Evolutionary conservation across 129 eudicot species (phyloP), one percentile per base, ranked within the genome.

Genomic region (Mikania micrantha): DNA sequence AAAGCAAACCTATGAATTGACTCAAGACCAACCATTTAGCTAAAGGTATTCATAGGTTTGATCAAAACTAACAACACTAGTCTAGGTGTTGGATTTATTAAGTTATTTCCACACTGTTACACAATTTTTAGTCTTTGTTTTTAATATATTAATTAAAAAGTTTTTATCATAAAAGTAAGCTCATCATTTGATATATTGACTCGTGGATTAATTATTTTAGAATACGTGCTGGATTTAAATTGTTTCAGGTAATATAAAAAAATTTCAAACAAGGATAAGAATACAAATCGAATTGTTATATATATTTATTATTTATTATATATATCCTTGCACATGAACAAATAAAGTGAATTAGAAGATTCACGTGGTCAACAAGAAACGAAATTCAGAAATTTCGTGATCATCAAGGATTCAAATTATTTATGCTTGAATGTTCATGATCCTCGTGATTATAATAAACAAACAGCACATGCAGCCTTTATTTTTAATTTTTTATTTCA

Each of bases 331-430:
- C 57, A 58, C 57, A 58, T 57, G 17, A 53, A 70, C 11, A 35
- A 36, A 25, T 47, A 62, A 62, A 73, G 70, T 35, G 24, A 28
- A 34, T 54, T 62, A 15, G n/a, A 73, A 61, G 50, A 15, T 15
- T 72, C 62, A 72, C 77, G 77, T 61, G 70, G 70, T 61, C 77
- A 48, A 36, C 77, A 61, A 72, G 62, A 61, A 45, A 72, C 12
- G 61, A 56, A 72, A 60, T 47, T 47, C 70, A 60, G 25, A 72
- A 9, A 67, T 7, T 7, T 38, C 45, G 56, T 70, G 60, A 60
- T 35, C n/a, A 44, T 44, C 45, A 44, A 32, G 1, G 19, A 29
- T 60, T 71, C 76, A 72, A 44, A 61, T 13, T n/a, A 21, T 61
- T 47, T 12, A 72, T 47, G 61, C 61, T 45, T 35, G 69, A 60